phyloP scores from a whole-genome alignment of 495 filamentous ascomycete genomes.

The Annulohypoxylon maeteangense region DNA sequence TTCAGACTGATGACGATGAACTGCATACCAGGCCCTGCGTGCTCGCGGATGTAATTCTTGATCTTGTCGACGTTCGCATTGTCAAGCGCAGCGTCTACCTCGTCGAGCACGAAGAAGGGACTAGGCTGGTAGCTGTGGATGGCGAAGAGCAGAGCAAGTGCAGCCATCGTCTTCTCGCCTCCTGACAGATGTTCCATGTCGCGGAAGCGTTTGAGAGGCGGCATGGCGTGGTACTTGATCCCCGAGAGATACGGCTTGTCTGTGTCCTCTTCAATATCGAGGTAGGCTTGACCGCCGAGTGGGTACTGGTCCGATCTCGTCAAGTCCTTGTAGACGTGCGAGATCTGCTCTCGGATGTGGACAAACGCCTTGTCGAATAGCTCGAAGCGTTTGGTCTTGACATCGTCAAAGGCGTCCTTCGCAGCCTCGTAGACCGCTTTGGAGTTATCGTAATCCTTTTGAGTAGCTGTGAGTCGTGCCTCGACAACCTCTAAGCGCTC shows the following conservation, averaged over 20 bases:
- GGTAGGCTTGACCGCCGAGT: slow-evolving; percentile 91
- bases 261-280: slow-evolving; percentile 90
- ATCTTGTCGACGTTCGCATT: slow-evolving; percentile 96
- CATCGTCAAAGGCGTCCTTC: slow-evolving; percentile 81
- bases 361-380: slow-evolving; percentile 94
- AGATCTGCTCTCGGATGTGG: slow-evolving; percentile 96
- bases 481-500: slow-evolving; percentile 90
- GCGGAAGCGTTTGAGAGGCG: slow-evolving; percentile 95
- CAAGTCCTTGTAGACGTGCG: slow-evolving; percentile 91
- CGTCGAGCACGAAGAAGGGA: slow-evolving; percentile 98
- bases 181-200: slow-evolving; percentile 99
- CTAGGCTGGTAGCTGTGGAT: slow-evolving; percentile 94
- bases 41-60: slow-evolving; percentile 91
- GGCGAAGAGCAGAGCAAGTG: slow-evolving; percentile 92
- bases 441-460: slow-evolving; percentile 88
- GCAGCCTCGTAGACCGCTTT: slow-evolving; percentile 75
- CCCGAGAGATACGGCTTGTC: slow-evolving; percentile 89
- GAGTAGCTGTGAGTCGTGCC: slow-evolving; percentile 82
- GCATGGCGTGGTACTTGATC: slow-evolving; percentile 98
- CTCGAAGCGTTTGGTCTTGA: slow-evolving; percentile 85
- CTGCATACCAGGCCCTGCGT: slow-evolving; percentile 96
- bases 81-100: slow-evolving; percentile 97
- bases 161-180: slow-evolving; percentile 99
- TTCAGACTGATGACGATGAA: slow-evolving; percentile 98
- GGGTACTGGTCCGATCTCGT: slow-evolving; percentile 86